Base-by-base conservation (phyloP, 345 rosid genomes). In the Zanthoxylum bungeanum region DNA sequence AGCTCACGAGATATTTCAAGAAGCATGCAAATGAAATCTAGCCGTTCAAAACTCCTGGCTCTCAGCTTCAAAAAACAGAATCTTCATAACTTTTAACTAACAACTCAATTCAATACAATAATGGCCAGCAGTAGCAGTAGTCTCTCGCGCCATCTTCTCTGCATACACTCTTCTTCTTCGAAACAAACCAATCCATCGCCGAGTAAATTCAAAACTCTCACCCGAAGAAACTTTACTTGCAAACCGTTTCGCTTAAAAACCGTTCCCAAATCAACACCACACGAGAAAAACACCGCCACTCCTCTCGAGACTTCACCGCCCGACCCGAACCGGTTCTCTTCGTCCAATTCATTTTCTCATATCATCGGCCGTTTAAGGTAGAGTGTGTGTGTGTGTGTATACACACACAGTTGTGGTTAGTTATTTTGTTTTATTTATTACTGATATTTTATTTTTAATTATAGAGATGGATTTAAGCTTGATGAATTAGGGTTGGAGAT, bases 401-500 rank as follows among this genome's bases (percentile, higher is more conserved):
- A n/a, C n/a, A n/a, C n/a, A n/a, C n/a, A 19, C 9, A 1, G 58
- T 47, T 16, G 14, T 31, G 4, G 9, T 22, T 40, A 57, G 7
- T 57, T 30, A 31, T 39, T 61, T 17, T 60, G 51, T 53, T 37
- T 39, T 4, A 4, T 16, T 14, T 28, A 28, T 44, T 0, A 44
- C 49, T 44, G 0, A 44, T 57, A 17, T 16, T 57, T 57, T 27
- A 10, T 42, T 53, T 14, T 21, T 42, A 37, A 42, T 63, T 50
- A 63, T 77, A 80, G 83, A 40, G 81, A 74, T 62, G 81, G 84
- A 11, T 69, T 86, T 68, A 79, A 74, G 85, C 27, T 86, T 67
- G 87, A 88, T 67, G 91, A 84, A 27, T 73, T 94, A 34, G 88
- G 93, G 9, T 61, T 67, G 78, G 97, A 89, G 71, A 88, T 94